Evolutionary conservation across 768 basidiomycete species (phyloP).

Genomic region (Leccinellum albellum): DNA sequence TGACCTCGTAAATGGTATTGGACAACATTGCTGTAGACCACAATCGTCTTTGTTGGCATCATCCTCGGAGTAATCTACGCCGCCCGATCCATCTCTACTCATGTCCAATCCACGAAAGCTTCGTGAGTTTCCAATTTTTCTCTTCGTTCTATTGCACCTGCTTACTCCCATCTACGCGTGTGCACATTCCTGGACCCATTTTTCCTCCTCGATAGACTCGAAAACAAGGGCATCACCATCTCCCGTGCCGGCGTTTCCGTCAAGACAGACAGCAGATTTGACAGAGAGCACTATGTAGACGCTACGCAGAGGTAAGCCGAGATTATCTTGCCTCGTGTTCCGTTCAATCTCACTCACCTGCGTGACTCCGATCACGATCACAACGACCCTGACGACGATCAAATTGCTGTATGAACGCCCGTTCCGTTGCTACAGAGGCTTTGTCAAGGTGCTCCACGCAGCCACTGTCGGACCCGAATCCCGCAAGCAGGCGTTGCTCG

Average conservation of each 20-base stretch:
- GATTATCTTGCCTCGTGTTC: background rate
- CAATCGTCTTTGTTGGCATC: conserved; percentile 43
- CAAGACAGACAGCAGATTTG: conserved; percentile 57
- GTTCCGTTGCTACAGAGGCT: conserved; percentile 32
- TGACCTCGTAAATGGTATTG: background rate
- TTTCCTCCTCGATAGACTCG: conserved; percentile 30
- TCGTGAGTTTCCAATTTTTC: conserved; percentile 40
- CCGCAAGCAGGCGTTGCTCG: conserved; percentile 6
- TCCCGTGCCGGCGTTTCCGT: conserved; percentile 61
- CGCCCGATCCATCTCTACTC: conserved; percentile 37
- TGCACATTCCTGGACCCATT: background rate
- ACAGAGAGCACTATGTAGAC: conserved; percentile 64
- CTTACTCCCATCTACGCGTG: background rate
- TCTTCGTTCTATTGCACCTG: background rate
- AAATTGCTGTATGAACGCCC: too few relatives aligned
- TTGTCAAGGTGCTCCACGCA: conserved; percentile 50
- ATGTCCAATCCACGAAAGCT: conserved; percentile 49
- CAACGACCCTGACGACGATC: background rate
- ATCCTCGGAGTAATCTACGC: conserved; percentile 42
- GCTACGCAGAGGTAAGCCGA: conserved; percentile 62
- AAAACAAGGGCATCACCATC: conserved; percentile 52
- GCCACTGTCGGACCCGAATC: conserved; percentile 35
- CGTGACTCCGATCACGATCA: background rate
- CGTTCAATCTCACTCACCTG: background rate
- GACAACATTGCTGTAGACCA: conserved; percentile 34